These are phyloP conservation scores for Erucastrum elatum DNA, from an alignment of 345 rosid species.

Conservation along the genomic window DNA sequence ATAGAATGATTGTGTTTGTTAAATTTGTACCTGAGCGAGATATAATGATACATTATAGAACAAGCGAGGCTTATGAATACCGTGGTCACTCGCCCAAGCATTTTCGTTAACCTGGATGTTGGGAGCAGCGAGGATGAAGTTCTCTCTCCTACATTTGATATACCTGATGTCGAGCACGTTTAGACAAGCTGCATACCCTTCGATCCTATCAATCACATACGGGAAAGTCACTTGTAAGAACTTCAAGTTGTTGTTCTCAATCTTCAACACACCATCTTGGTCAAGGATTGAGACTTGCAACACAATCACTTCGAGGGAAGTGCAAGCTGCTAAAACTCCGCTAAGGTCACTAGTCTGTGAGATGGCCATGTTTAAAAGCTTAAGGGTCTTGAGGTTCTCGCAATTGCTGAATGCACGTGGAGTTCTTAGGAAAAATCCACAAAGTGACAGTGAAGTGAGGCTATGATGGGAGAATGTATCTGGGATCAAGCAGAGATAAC, in stretches of 20 bases:
- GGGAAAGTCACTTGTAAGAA: background rate
- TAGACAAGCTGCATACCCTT: slow-evolving; percentile 1
- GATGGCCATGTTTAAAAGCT: background rate
- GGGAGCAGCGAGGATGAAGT: slow-evolving; percentile 10
- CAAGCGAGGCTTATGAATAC: background rate
- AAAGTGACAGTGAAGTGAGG: slow-evolving; percentile 25
- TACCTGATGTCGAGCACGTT: slow-evolving; percentile 9
- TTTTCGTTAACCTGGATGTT: background rate
- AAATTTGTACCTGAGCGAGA: slow-evolving; percentile 25
- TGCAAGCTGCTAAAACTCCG: background rate
- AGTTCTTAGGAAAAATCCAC: background rate
- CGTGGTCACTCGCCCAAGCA: background rate
- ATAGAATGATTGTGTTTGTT: background rate
- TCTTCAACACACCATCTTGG: background rate
- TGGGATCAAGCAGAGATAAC: background rate
- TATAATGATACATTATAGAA: slow-evolving; percentile 4
- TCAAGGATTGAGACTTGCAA: background rate
- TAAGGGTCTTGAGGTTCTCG: slow-evolving; percentile 15
- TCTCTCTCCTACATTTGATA: background rate
- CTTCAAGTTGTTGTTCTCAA: slow-evolving; percentile 21
- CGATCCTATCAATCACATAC: background rate
- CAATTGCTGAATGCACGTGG: slow-evolving; percentile 1
- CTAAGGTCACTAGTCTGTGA: background rate
- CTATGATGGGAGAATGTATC: background rate
- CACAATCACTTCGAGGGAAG: slow-evolving; percentile 26